Evolutionary conservation across 176 grass and related monocot genomes (phyloP).

Genomic region (Elymus sibiricus): DNA sequence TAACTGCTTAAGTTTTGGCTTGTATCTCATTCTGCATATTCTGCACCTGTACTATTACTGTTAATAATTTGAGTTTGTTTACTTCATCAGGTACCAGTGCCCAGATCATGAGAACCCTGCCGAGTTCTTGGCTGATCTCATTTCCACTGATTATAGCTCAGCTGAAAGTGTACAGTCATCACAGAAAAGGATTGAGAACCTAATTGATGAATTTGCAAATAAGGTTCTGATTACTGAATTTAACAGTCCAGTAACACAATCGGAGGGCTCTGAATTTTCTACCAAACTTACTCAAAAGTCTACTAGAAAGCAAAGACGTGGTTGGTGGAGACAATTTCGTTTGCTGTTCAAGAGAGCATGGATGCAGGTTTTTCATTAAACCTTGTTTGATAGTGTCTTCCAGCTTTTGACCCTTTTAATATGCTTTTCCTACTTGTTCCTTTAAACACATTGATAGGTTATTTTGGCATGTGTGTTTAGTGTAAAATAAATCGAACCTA

Average conservation of each 20-base stretch:
- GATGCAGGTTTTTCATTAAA: conserved; percentile 75
- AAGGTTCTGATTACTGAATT: conserved; percentile 38
- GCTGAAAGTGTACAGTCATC: conserved; percentile 69
- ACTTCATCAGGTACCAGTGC: conserved; percentile 61
- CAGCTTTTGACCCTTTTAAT: background rate
- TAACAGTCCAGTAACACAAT: conserved; percentile 28
- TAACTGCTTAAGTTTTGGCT: background rate
- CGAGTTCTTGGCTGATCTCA: conserved; percentile 98
- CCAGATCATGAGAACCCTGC: conserved; percentile 96
- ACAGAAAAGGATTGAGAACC: conserved; percentile 68
- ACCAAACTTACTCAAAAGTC: conserved; percentile 48
- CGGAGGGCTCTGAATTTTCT: conserved; percentile 27
- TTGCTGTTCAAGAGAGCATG: conserved; percentile 94
- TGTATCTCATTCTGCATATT: background rate
- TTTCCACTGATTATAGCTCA: conserved; percentile 90
- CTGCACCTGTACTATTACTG: background rate
- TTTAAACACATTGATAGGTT: background rate
- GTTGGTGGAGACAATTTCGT: conserved; percentile 82
- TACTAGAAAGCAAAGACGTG: conserved; percentile 42
- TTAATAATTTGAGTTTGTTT: conserved; percentile 33
- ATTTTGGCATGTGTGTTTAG: background rate
- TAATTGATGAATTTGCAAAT: conserved; percentile 75
- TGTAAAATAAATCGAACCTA: background rate
- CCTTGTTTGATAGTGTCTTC: background rate
- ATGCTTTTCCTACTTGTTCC: background rate